Conservation (phyloP, 805 yeast species). For the Wickerhamomyces sydowiorum region DNA sequence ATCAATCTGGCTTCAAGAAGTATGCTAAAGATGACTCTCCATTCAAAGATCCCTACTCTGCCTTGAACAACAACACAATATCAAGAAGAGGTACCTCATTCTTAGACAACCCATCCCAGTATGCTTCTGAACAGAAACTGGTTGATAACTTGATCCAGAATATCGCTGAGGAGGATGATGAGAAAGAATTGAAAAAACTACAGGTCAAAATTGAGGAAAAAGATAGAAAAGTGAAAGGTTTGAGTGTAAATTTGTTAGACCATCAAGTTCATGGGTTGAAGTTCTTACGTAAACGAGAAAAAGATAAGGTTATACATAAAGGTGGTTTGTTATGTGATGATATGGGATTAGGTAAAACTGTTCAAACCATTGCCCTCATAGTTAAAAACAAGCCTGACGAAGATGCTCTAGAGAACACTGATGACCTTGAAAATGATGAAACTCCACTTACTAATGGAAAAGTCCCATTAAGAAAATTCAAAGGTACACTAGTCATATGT, state of each 20-base stretch:
- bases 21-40: conserved; percentile 16
- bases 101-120: conserved; percentile 10
- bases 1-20: conserved; percentile 11
- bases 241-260: conserved; percentile 32
- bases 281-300: conserved; percentile 36
- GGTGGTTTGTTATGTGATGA: conserved; percentile 79
- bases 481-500: conserved; percentile 56
- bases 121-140: conserved; percentile 6
- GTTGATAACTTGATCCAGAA: conserved; percentile 11
- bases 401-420: conserved; percentile 1
- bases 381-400: conserved; percentile 24
- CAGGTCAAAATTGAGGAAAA: conserved; percentile 11
- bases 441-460: conserved; percentile 1
- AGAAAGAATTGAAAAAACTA: conserved; percentile 9
- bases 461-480: conserved; percentile 15
- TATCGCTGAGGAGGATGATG: conserved; percentile 11
- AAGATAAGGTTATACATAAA: conserved; percentile 17
- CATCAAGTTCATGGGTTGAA: conserved; percentile 42
- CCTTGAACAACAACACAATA: conserved; percentile 10
- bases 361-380: conserved; percentile 65
- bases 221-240: conserved; percentile 28
- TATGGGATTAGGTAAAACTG: conserved; percentile 88
- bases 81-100: conserved; percentile 14
- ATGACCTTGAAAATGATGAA: conserved; percentile 5
- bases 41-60: conserved; percentile 19